Evolutionary conservation across 768 basidiomycete species (phyloP), one percentile per base, ranked within the genome.

Genomic region (Suillus bovinus): DNA sequence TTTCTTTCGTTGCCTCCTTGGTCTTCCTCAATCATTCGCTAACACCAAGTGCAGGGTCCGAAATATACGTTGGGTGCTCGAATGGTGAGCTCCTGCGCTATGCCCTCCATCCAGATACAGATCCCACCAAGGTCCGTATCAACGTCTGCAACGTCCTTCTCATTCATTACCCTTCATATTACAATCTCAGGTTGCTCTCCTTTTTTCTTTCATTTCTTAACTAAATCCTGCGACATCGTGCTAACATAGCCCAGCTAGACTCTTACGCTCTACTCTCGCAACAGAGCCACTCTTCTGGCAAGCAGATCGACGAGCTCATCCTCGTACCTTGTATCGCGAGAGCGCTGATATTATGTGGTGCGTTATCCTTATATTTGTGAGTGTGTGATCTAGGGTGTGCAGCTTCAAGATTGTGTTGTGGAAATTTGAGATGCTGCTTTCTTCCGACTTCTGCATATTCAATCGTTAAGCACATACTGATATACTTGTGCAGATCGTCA

Each of bases 61-160:
- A 97, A 69, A 84, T 96, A 29, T 96, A 94, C 66, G 83, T 93
- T 14, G 95, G 94, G 14, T 90, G 90, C 64, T 86, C 87, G 24
- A 93, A 94, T 63, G 94, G 95, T 24, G 86, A 93, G 66, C 80
- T 97, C 9, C 76, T 94, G 39, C 88, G 94, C 47, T 96, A 90
- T 71, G 82, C 88, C 1, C 79, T 92, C 24, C 88, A 89, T 67
- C 81, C 80, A 3, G 85, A 84, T 66, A 57, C 65, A 0, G 79
- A 81, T 64, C 74, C 82, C 27, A 79, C 75, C 67, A 78, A 80
- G 68, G 85, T 85, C 63, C 61, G 80, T 71, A 57, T 8, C 36
- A 31, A 20, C 5, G 14, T 33, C 7, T 58, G 14, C 24, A 27
- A 29, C 17, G 20, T 20, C 55, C 24, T 56, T 56, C 24, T 11